phyloP scores from a whole-genome alignment of 2,329 filamentous ascomycete species.

The Rhynchosporium graminicola region DNA sequence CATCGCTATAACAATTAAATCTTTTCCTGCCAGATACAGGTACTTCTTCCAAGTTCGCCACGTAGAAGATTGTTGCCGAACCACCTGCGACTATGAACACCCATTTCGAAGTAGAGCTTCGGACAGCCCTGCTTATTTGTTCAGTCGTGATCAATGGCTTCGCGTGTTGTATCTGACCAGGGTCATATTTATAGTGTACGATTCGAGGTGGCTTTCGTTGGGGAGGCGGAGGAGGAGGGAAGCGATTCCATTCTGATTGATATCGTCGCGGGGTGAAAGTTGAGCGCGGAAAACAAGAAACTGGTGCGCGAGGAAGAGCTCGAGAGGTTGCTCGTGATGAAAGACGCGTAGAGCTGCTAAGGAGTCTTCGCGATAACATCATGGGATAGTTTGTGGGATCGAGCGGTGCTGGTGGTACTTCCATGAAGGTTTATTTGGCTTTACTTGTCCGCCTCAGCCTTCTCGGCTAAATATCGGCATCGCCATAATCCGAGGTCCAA shows the following conservation, averaged over 20 bases:
- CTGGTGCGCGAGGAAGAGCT: background rate
- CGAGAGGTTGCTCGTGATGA: slow-evolving; percentile 1
- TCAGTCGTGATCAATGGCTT: slow-evolving; percentile 45
- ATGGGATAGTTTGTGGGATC: background rate
- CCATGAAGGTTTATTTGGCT: background rate
- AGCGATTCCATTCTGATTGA: slow-evolving; percentile 11
- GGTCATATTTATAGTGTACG: slow-evolving; percentile 28
- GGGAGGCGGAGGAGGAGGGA: slow-evolving; percentile 14
- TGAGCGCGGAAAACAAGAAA: background rate
- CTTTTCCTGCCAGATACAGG: slow-evolving; percentile 70
- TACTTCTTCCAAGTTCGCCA: slow-evolving; percentile 69
- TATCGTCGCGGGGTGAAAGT: slow-evolving; percentile 9
- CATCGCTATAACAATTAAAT: slow-evolving; percentile 68
- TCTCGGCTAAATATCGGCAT: slow-evolving; percentile 1
- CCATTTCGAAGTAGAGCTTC: slow-evolving; percentile 43
- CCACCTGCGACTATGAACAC: slow-evolving; percentile 45
- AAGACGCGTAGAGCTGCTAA: background rate
- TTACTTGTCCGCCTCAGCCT: slow-evolving; percentile 12
- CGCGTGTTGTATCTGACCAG: slow-evolving; percentile 28
- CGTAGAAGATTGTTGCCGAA: slow-evolving; percentile 56
- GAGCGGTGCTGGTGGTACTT: background rate
- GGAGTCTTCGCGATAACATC: slow-evolving; percentile 6
- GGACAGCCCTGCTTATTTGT: slow-evolving; percentile 40
- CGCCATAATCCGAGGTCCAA: background rate
- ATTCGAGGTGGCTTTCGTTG: slow-evolving; percentile 18